Evolutionary conservation across 441 rosid species (phyloP), one percentile per base, ranked within the genome.

Genomic region (Gossypium trilobum): DNA sequence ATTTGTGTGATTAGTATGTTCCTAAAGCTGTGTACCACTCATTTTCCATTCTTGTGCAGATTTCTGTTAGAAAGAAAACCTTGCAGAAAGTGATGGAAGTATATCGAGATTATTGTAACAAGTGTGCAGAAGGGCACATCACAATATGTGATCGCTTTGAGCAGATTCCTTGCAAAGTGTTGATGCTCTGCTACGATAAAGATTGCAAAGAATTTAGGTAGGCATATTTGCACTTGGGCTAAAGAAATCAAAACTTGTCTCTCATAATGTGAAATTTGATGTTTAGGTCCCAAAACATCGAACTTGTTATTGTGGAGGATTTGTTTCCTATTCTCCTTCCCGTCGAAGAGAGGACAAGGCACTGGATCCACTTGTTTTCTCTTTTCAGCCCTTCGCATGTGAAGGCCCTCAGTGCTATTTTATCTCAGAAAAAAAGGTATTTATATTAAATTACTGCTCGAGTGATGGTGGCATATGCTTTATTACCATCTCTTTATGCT

Each of bases 201-300:
- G 91, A 88, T 83, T 89, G 88, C 77, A 86, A 86, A 80, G 95
- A 89, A 68, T 88, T 90, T 82, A 87, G 92, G 98, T 92, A 58
- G 72, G 84, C 50, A 67, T 33, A 48, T 68, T 78, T 61, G 20
- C 82, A 55, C 66, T 67, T 75, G 42, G 65, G 48, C 36, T 61
- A 63, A 25, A 46, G 23, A 48, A 65, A 22, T 10, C 9, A n/a
- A 29, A 66, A 44, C 22, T n/a, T 3, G 6, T 46, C 39, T 67
- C 58, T 44, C 5, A 25, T 54, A 55, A 36, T 54, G 19, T 2
- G 36, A 25, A 54, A 64, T 70, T 76, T 57, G 68, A 73, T 78
- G 72, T 83, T 72, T 73, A 89, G 94, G 83, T 78, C 87, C 78
- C 98, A 87, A 70, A 86, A 78, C 75, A 78, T 92, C 89, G 99